Evolutionary conservation across 1,284 basidiomycete species (phyloP).

Genomic region (Ganoderma resinaceum): DNA sequence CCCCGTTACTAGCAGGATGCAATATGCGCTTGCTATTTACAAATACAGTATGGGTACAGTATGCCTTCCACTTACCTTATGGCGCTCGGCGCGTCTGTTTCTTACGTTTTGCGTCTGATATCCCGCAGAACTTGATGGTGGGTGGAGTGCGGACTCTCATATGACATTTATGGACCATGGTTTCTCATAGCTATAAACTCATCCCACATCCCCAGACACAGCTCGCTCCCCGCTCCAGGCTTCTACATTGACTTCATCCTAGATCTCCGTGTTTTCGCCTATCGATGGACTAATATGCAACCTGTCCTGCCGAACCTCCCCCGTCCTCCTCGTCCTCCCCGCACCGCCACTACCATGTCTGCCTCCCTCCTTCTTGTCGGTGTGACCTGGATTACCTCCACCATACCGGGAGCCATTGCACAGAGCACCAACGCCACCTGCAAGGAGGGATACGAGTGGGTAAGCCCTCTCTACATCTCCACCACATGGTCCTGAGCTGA

Average conservation of each 20-base stretch:
- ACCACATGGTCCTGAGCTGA: neutral
- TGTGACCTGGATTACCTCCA: neutral
- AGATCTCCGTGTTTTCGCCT: neutral
- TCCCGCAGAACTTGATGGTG: neutral
- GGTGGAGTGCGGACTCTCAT: neutral
- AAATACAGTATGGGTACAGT: neutral
- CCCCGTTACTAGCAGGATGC: neutral
- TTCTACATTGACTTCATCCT: neutral
- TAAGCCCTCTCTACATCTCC: neutral
- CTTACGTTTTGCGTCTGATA: no score
- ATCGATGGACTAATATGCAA: no score
- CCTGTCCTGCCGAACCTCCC: neutral
- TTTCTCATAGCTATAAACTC: neutral
- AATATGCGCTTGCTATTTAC: neutral
- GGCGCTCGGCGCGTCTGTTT: no score
- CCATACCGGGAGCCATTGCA: neutral
- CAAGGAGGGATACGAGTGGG: conserved; percentile 15
- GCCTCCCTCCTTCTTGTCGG: neutral
- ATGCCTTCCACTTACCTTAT: neutral
- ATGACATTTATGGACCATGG: no score
- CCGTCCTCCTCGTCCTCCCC: neutral
- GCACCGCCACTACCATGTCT: conserved; percentile 12
- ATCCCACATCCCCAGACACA: neutral
- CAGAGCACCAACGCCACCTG: conserved; percentile 25
- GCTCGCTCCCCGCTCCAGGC: neutral